A percentile compares a stretch with the other conserved stretches of the same genome.
These are phyloP conservation scores for Umbilicus rupestris DNA, from an alignment of 164 flowering plant genomes.

Conservation along the genomic window DNA sequence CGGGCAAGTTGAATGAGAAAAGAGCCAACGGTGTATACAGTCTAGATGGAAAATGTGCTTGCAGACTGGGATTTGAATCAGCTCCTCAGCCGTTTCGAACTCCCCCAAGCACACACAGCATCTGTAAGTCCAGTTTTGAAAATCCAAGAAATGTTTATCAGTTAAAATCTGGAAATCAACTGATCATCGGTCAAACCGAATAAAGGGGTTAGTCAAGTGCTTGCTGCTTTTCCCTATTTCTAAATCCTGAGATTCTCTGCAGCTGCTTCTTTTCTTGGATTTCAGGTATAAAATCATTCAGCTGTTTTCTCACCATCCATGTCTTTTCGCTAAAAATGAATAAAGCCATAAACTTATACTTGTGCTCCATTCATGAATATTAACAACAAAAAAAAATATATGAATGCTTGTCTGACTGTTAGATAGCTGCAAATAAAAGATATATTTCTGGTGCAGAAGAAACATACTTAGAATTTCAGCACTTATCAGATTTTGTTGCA, in stretches of 20 bases:
- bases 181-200: neutral
- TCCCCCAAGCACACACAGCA: conserved; percentile 91
- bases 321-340: neutral
- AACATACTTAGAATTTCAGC: neutral
- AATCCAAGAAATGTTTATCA: neutral
- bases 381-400: neutral
- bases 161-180: neutral
- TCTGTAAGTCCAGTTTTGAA: conserved; percentile 21
- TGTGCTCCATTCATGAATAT: neutral
- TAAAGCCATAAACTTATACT: neutral
- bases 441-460: neutral
- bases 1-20: conserved; percentile 64
- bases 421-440: neutral
- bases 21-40: conserved; percentile 72
- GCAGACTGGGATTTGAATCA: conserved; percentile 59
- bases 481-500: neutral
- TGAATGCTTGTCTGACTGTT: neutral
- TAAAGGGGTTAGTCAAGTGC: neutral
- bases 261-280: neutral
- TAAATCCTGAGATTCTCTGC: neutral
- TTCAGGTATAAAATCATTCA: neutral
- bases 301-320: neutral
- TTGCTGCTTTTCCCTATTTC: neutral
- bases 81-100: conserved; percentile 60
- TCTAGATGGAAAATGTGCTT: conserved; percentile 70